Evolutionary conservation across 2,329 filamentous ascomycete species (phyloP).

Genomic region (Aspergillus ochraceoroseus): DNA sequence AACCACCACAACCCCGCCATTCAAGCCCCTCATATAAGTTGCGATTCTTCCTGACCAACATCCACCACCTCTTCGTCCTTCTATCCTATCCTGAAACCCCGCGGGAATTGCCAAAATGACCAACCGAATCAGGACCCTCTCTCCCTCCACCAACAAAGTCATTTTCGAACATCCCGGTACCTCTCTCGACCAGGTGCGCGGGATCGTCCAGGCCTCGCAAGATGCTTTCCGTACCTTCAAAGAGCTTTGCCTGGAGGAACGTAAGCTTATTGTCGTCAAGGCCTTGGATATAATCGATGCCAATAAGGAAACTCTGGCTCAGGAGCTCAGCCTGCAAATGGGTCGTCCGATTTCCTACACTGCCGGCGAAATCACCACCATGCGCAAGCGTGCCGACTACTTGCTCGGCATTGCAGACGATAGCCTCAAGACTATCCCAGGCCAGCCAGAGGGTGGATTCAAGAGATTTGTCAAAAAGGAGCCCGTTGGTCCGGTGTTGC

Average conservation of each 20-base stretch:
- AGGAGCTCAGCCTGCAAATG: constrained; percentile 85
- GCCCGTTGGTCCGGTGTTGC: constrained; percentile 75
- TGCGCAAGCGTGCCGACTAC: constrained; percentile 75
- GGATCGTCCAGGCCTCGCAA: constrained; percentile 26
- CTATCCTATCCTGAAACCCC: too few species aligned
- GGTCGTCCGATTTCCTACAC: constrained; percentile 82
- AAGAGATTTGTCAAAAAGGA: constrained; percentile 81
- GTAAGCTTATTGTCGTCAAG: constrained; percentile 74
- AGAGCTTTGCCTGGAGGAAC: constrained; percentile 64
- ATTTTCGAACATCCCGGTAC: constrained; percentile 72
- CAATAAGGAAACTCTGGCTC: constrained; percentile 69
- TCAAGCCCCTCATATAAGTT: too few species aligned
- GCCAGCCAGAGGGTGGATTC: constrained; percentile 78
- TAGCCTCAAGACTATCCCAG: constrained; percentile 69
- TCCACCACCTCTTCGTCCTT: too few species aligned
- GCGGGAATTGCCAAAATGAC: constrained; percentile 20
- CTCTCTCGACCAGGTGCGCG: constrained; percentile 29
- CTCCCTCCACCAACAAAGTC: constrained; percentile 77
- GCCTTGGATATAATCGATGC: constrained; percentile 65
- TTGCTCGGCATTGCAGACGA: constrained; percentile 77
- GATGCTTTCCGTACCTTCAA: constrained; percentile 51
- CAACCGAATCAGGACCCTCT: constrained; percentile 60
- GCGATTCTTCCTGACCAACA: too few species aligned
- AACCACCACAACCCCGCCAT: too few species aligned
- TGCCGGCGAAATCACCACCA: constrained; percentile 73